Percentiles rank a stretch among this genome's conserved stretches.
These are phyloP conservation scores for Citrullus colocynthis DNA, from an alignment of 306 rosid species.

Conservation along the genomic window DNA sequence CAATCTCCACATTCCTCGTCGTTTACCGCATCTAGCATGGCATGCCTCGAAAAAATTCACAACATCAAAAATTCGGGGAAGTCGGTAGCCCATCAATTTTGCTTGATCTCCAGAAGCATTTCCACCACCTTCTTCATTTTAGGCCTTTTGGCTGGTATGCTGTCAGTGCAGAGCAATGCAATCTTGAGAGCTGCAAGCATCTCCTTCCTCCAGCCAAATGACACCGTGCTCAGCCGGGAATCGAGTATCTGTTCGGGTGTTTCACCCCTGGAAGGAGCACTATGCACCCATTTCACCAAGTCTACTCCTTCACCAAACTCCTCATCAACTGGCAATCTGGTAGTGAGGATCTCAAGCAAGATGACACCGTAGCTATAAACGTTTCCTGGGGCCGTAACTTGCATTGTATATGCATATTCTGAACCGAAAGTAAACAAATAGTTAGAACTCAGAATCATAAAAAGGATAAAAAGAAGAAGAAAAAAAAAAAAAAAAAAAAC, in stretches of 20 bases:
- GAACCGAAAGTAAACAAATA: constrained; percentile 13
- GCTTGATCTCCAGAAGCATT: constrained; percentile 76
- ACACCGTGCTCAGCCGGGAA: constrained; percentile 79
- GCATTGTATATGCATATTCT: constrained; percentile 99
- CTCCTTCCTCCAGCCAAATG: constrained; percentile 96
- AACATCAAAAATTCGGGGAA: not conserved
- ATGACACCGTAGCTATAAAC: constrained; percentile 94
- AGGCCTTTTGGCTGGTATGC: constrained; percentile 84
- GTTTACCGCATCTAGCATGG: not conserved
- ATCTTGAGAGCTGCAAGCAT: constrained; percentile 95
- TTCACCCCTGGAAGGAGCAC: constrained; percentile 81
- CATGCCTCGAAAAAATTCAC: not conserved
- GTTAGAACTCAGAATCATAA: not conserved
- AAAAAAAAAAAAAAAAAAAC: not conserved
- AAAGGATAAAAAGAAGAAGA: too few relatives aligned
- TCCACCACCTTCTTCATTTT: constrained; percentile 94
- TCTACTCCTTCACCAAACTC: constrained; percentile 86
- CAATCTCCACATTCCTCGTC: not conserved
- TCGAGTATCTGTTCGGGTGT: constrained; percentile 98
- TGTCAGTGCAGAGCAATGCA: constrained; percentile 93
- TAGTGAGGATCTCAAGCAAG: constrained; percentile 84
- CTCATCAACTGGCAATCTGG: constrained; percentile 82
- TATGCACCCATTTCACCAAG: constrained; percentile 95
- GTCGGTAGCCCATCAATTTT: not conserved
- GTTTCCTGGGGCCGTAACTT: constrained; percentile 96